A percentile compares a stretch with the other conserved stretches of the same genome.
These are phyloP conservation scores for Mitragyna speciosa DNA, from an alignment of 257 asterid genomes.

Conservation along the genomic window DNA sequence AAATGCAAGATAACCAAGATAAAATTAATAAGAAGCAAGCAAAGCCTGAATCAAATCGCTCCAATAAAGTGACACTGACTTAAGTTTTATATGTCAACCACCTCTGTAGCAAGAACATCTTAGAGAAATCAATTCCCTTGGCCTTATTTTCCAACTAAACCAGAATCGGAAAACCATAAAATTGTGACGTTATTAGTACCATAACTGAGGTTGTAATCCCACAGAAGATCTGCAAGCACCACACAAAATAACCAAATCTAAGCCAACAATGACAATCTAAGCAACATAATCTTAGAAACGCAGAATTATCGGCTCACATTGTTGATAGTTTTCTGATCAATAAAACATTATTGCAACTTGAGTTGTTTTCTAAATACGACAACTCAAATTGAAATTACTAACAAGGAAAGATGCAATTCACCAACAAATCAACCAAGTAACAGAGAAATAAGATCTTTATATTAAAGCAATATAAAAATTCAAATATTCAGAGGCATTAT, in stretches of 20 bases:
- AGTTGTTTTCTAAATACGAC: neutral
- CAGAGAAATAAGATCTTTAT: too few relatives aligned
- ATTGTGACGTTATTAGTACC: neutral
- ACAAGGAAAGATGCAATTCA: neutral
- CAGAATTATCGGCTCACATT: neutral
- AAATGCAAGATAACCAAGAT: neutral
- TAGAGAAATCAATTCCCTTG: too few relatives aligned
- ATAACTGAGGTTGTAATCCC: neutral
- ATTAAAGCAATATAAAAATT: too few relatives aligned
- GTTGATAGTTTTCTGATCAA: neutral
- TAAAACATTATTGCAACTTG: neutral
- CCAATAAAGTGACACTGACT: too few relatives aligned
- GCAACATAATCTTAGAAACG: neutral
- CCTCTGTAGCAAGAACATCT: too few relatives aligned
- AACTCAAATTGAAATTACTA: neutral
- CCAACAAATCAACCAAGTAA: neutral
- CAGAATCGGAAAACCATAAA: neutral
- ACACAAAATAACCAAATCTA: neutral
- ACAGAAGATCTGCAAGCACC: neutral
- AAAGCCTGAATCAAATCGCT: too few relatives aligned
- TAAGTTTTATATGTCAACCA: too few relatives aligned
- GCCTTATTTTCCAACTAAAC: too few relatives aligned
- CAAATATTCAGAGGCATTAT: neutral
- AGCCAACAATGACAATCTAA: neutral
- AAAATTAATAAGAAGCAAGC: neutral